Conservation (phyloP, 139 green algal species). For the Chlorella sp. region DNA sequence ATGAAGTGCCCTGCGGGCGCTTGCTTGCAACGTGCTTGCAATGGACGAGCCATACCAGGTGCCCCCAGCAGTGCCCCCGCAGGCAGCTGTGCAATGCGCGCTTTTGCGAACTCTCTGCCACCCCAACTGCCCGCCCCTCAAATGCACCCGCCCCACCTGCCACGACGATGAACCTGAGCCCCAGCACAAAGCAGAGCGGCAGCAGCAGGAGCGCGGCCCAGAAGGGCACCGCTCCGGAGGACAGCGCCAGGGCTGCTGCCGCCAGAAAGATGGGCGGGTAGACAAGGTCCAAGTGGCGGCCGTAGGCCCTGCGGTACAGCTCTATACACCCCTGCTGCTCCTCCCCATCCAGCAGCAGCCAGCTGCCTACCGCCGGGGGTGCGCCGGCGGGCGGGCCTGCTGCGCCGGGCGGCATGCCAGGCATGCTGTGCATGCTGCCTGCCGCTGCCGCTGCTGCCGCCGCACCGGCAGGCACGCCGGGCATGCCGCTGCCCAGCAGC, state of each 20-base stretch:
- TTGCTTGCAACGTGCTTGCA: too few relatives aligned
- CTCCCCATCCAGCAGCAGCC: constrained; percentile 32
- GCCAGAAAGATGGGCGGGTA: constrained; percentile 29
- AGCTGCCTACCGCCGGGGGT: not conserved
- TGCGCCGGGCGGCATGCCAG: not conserved
- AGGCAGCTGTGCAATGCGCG: not conserved
- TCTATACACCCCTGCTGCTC: constrained; percentile 35
- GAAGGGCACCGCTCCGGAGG: constrained; percentile 26
- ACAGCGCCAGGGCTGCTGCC: not conserved
- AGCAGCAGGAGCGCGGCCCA: constrained; percentile 26
- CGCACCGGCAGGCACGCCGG: not conserved
- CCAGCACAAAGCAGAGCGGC: constrained; percentile 14
- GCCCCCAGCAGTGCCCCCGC: not conserved
- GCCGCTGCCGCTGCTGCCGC: not conserved
- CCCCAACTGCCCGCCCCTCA: too few relatives aligned
- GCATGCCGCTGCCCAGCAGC: not conserved
- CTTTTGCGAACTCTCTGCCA: too few relatives aligned
- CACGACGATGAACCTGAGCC: constrained; percentile 5
- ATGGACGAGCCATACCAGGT: too few relatives aligned
- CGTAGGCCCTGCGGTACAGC: constrained; percentile 38
- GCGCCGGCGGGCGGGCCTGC: not conserved
- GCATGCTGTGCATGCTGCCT: not conserved
- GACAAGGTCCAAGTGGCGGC: constrained; percentile 18
- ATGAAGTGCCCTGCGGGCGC: too few relatives aligned
- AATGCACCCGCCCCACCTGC: not conserved